A percentile compares a stretch with the other conserved stretches of the same genome.
phyloP scores from a whole-genome alignment of 2,329 filamentous ascomycete genomes.

The Hymenoscyphus albidus region DNA sequence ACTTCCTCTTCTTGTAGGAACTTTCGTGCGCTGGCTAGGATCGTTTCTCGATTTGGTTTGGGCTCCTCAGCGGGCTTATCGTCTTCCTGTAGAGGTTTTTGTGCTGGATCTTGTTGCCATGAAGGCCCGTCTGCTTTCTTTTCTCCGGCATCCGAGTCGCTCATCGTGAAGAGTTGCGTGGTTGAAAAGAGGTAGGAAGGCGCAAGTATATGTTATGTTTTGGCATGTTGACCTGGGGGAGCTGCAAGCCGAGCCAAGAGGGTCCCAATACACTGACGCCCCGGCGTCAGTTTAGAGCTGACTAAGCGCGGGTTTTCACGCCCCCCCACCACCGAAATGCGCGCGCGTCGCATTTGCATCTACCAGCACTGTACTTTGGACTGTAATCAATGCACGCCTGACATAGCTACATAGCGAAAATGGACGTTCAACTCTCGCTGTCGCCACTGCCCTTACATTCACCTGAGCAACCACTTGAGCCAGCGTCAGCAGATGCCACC shows the following conservation, averaged over 20 bases:
- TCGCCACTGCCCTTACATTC: no score
- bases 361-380: no score
- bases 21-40: slow-evolving; percentile 64
- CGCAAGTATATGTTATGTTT: slow-evolving; percentile 9
- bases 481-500: no score
- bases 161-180: slow-evolving; percentile 23
- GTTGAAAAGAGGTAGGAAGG: slow-evolving; percentile 3
- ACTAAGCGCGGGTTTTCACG: no score
- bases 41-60: slow-evolving; percentile 25
- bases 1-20: slow-evolving; percentile 77
- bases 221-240: slow-evolving; percentile 10
- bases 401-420: no score
- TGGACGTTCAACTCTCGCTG: no score
- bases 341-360: no score
- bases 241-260: slow-evolving; percentile 21
- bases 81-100: slow-evolving; percentile 8
- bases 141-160: slow-evolving; percentile 25
- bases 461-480: no score
- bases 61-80: slow-evolving; percentile 8
- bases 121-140: slow-evolving; percentile 24
- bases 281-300: no score
- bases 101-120: slow-evolving; percentile 27
- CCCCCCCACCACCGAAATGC: no score
- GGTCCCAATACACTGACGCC: no score
- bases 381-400: no score